Evolutionary conservation across 2,329 filamentous ascomycete species (phyloP), one percentile per base, ranked within the genome.

Genomic region (Claviceps sp.): DNA sequence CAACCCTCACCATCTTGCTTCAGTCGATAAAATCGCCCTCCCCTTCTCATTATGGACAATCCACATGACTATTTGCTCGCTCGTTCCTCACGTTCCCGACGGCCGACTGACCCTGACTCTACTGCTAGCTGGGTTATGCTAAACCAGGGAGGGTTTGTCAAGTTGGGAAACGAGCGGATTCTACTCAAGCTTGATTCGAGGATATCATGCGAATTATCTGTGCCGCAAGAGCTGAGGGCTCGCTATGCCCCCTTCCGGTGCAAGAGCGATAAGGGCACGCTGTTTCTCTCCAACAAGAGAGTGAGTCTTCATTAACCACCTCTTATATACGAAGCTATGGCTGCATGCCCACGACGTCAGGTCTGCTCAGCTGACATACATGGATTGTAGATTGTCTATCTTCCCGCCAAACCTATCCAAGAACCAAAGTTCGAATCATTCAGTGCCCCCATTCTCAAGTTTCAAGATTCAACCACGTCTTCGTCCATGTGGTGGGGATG

Each of bases 401-500:
- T 97, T 16, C 89, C 91, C 17, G 73, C 81, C 50, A 77, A 81
- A 53, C 77, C 83, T 4, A 86, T 84, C 17, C 72, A 76, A 51
- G 69, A 80, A 50, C 67, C 67, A 48, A 69, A 65, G 49, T 80
- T 96, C 64, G 83, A 91, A 65, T 95, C 89, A 48, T 96, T 97
- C 69, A 89, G 89, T 43, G 83, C 85, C 0, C 90, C 90, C 42
- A 85, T 96, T 55, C 78, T 95, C 57, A 90, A 91, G 64, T 79
- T 95, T 45, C 81, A 87, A 67, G 91, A 97, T 68, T 86, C 86
- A 6, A 87, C 87, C 62, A 86, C 94, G 55, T 68, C 66, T 10
- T 82, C 84, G 37, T 87, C 90, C 2, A 90, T 91, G 38, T 95
- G 90, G 75, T 95, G 95, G 66, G 90, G 91, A 19, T 96, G 95